phyloP scores from a whole-genome alignment of 257 asterid genomes.

The Solanum dulcamara region DNA sequence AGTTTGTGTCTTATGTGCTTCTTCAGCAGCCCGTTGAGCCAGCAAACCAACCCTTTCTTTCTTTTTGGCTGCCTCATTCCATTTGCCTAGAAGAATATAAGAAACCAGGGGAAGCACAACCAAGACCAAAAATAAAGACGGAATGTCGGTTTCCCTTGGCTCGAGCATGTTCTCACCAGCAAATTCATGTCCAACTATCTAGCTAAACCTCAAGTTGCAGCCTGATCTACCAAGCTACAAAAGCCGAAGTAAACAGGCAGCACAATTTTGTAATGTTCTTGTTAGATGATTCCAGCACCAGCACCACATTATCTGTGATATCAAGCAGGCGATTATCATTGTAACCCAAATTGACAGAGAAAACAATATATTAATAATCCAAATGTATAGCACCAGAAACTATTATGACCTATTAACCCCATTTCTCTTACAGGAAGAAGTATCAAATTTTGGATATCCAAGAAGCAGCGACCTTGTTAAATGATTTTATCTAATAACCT shows the following conservation, averaged over 20 bases:
- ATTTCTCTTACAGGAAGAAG: neutral
- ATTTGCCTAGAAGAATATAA: constrained; percentile 65
- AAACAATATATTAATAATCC: neutral
- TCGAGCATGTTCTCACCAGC: constrained; percentile 68
- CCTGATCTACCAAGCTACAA: constrained; percentile 20
- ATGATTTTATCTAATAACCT: neutral
- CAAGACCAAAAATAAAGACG: constrained; percentile 48
- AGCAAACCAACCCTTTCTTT: constrained; percentile 41
- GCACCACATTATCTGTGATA: neutral
- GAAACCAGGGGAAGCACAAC: constrained; percentile 70
- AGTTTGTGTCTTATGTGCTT: constrained; percentile 26
- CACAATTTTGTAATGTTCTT: neutral
- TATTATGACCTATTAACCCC: neutral
- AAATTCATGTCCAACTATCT: constrained; percentile 52
- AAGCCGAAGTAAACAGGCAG: neutral
- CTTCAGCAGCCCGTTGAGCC: constrained; percentile 46
- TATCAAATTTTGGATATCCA: neutral
- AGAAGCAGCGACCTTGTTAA: neutral
- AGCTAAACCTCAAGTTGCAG: constrained; percentile 12
- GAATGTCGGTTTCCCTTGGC: constrained; percentile 70
- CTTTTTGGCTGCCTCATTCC: constrained; percentile 51
- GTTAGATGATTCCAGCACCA: neutral
- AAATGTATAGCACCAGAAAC: neutral
- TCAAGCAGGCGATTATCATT: neutral
- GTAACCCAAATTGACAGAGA: neutral